phyloP scores from a whole-genome alignment of 2,329 filamentous ascomycete genomes.

The Cladophialophora exuberans region DNA sequence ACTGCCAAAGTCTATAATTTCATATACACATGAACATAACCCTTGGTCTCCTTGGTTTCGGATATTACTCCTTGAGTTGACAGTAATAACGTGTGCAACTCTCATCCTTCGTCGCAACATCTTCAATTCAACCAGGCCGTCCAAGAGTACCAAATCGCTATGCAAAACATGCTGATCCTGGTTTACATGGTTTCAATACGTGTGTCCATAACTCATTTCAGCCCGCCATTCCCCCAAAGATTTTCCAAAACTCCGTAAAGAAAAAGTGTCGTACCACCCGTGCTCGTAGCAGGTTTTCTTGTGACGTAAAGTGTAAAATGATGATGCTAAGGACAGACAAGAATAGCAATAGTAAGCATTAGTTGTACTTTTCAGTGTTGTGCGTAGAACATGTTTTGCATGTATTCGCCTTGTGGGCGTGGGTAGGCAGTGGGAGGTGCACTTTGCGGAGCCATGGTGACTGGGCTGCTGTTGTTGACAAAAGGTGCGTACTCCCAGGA shows the following conservation, averaged over 20 bases:
- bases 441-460: constrained; percentile 35
- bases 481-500: constrained; percentile 45
- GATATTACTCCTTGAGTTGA: constrained; percentile 19
- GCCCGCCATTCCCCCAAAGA: constrained; percentile 3
- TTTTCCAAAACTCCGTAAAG: constrained; percentile 16
- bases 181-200: constrained; percentile 23
- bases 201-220: constrained; percentile 28
- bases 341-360: constrained; percentile 21
- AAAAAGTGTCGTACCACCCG: constrained; percentile 8
- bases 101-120: constrained; percentile 6
- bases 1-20: constrained; percentile 25
- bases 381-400: constrained; percentile 26
- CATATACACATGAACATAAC: constrained; percentile 28
- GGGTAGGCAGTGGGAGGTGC: constrained; percentile 31
- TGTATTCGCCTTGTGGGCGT: constrained; percentile 26
- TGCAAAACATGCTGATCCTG: constrained; percentile 29
- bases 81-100: constrained; percentile 24
- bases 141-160: constrained; percentile 24
- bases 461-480: constrained; percentile 35
- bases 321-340: constrained; percentile 27
- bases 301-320: constrained; percentile 21
- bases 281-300: constrained; percentile 1
- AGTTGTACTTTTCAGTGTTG: constrained; percentile 19
- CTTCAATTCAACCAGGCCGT: constrained; percentile 4
- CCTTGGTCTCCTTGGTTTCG: constrained; percentile 1